Evolutionary conservation across 139 green algal species (phyloP).

Genomic region (Picochlorum sp.): DNA sequence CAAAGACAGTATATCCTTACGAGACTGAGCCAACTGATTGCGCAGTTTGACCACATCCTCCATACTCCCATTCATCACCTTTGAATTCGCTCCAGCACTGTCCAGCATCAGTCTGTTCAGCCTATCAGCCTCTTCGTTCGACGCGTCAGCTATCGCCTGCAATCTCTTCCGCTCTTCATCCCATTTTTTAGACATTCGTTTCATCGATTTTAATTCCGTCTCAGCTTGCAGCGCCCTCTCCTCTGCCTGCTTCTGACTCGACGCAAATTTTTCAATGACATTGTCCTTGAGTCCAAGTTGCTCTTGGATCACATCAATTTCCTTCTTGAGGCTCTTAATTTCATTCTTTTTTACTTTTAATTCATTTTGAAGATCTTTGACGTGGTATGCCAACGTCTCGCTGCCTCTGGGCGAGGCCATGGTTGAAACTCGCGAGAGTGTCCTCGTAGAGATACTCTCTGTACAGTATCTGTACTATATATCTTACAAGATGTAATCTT

Average conservation of each 20-base stretch:
- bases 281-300: conserved; percentile 6
- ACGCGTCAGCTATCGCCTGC: not conserved
- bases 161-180: conserved; percentile 6
- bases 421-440: too few species aligned
- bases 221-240: conserved; percentile 4
- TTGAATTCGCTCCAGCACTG: not conserved
- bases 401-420: not conserved
- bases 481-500: too few species aligned
- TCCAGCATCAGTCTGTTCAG: conserved; percentile 5
- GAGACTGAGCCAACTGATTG: not conserved
- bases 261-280: conserved; percentile 13
- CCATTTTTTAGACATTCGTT: not conserved
- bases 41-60: conserved; percentile 1
- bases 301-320: conserved; percentile 1
- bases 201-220: not conserved
- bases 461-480: too few species aligned
- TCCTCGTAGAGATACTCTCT: too few species aligned
- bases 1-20: conserved; percentile 12
- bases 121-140: conserved; percentile 10
- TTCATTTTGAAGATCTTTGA: conserved; percentile 2
- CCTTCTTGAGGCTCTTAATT: not conserved
- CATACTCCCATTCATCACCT: conserved; percentile 1
- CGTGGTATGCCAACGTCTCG: not conserved
- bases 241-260: not conserved
- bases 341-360: conserved; percentile 6